Evolutionary conservation across 139 green algal species (phyloP).

Genomic region (Coelastrella sp.): DNA sequence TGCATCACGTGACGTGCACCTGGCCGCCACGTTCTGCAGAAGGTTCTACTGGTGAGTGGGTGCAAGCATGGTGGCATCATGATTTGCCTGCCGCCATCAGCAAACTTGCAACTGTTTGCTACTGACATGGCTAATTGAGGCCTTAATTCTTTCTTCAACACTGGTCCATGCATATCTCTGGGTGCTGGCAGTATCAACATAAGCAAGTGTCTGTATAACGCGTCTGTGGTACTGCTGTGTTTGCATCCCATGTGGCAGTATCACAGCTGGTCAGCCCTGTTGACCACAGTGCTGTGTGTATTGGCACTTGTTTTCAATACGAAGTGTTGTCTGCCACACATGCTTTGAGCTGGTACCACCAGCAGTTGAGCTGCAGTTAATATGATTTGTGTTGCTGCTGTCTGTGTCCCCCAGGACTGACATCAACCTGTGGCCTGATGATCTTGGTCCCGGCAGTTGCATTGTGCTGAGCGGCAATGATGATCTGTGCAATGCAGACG

Average conservation of each 20-base stretch:
- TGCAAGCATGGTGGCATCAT: too few species aligned
- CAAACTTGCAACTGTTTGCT: too few species aligned
- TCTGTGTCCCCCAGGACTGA: slow-evolving; percentile 31
- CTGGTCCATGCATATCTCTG: too few species aligned
- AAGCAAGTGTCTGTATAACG: too few species aligned
- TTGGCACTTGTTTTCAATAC: background rate
- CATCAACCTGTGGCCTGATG: slow-evolving; percentile 58
- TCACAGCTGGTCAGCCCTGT: too few species aligned
- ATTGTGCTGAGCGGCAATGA: slow-evolving; percentile 59
- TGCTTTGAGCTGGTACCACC: background rate
- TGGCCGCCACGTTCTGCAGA: slow-evolving; percentile 35
- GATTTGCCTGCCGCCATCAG: too few species aligned
- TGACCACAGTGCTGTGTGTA: background rate
- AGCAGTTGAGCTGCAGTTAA: too few species aligned
- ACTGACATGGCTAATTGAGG: too few species aligned
- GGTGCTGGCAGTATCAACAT: too few species aligned
- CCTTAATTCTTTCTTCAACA: too few species aligned
- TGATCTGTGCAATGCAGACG: slow-evolving; percentile 60
- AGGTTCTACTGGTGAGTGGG: slow-evolving; percentile 54
- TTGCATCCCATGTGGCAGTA: too few species aligned
- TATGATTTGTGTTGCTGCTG: background rate
- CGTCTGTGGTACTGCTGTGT: too few species aligned
- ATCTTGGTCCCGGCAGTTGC: slow-evolving; percentile 47
- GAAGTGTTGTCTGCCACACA: background rate
- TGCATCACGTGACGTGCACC: slow-evolving; percentile 56